phyloP scores from a whole-genome alignment of 2,329 filamentous ascomycete genomes.

The Epichloe sibirici region DNA sequence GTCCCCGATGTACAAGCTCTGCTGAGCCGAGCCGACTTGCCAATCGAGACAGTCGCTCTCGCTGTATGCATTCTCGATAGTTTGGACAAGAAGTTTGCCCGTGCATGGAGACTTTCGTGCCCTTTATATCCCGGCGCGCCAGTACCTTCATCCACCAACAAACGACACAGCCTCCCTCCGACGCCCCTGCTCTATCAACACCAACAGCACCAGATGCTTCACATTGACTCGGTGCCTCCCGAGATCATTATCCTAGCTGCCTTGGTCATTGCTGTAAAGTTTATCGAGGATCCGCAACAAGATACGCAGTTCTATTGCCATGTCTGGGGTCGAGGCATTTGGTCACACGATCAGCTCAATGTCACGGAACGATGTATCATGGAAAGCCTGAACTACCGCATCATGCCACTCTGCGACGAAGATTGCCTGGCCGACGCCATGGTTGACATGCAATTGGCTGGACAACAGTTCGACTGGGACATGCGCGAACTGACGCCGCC shows the following conservation, averaged over 20 bases:
- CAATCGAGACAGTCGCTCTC: slow-evolving; percentile 49
- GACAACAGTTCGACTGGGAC: slow-evolving; percentile 17
- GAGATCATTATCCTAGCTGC: slow-evolving; percentile 53
- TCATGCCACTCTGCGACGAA: slow-evolving; percentile 47
- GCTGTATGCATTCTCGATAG: slow-evolving; percentile 57
- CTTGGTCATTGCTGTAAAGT: slow-evolving; percentile 53
- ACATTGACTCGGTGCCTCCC: slow-evolving; percentile 49
- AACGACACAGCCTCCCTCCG: slow-evolving; percentile 37
- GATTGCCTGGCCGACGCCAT: slow-evolving; percentile 46
- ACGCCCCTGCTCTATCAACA: slow-evolving; percentile 20
- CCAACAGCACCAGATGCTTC: slow-evolving; percentile 40
- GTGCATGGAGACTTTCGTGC: slow-evolving; percentile 48
- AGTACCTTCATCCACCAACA: slow-evolving; percentile 14
- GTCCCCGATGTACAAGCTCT: slow-evolving; percentile 48
- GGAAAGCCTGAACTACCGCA: slow-evolving; percentile 50
- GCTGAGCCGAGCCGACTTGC: slow-evolving; percentile 43
- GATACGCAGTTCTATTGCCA: slow-evolving; percentile 39
- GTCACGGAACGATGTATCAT: slow-evolving; percentile 51
- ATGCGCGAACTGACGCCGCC: slow-evolving; percentile 17
- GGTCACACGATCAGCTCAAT: slow-evolving; percentile 51
- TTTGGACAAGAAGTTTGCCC: slow-evolving; percentile 48
- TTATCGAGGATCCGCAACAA: slow-evolving; percentile 47
- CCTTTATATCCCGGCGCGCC: slow-evolving; percentile 29
- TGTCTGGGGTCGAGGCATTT: slow-evolving; percentile 41
- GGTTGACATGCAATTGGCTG: slow-evolving; percentile 52